Conservation (phyloP, 768 basidiomycete species). For the Suillus occidentalis region DNA sequence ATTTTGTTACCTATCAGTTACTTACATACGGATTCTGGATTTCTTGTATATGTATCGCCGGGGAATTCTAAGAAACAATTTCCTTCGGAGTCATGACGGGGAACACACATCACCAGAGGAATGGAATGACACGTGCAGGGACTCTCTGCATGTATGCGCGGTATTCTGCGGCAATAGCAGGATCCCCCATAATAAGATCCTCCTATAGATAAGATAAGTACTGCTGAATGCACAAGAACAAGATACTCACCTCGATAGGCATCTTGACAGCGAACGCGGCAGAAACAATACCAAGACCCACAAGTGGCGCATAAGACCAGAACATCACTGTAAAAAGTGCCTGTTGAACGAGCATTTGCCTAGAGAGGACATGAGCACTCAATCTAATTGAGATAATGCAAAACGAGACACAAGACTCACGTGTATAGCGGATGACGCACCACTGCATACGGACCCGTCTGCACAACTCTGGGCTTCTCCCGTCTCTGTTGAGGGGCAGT, state of each 20-base stretch:
- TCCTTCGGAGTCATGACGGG: neutral
- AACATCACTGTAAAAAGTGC: neutral
- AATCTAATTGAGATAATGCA: neutral
- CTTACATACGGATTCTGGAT: neutral
- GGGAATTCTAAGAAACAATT: neutral
- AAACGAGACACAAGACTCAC: conserved; percentile 26
- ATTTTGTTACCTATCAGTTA: neutral
- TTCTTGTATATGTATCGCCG: neutral
- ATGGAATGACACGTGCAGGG: conserved; percentile 28
- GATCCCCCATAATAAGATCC: conserved; percentile 26
- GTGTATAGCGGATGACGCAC: conserved; percentile 39
- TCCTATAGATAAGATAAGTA: conserved; percentile 24
- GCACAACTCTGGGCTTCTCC: conserved; percentile 30
- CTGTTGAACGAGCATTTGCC: neutral
- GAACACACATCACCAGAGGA: conserved; percentile 24
- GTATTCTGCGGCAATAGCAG: conserved; percentile 26
- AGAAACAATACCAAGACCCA: conserved; percentile 20
- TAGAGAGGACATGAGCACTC: conserved; percentile 11
- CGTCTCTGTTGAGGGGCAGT: conserved; percentile 16
- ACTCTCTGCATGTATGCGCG: too few relatives aligned
- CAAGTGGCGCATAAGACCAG: conserved; percentile 38
- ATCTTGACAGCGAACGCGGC: conserved; percentile 34
- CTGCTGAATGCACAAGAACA: neutral
- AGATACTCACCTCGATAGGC: conserved; percentile 13
- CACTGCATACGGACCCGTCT: conserved; percentile 35